A percentile compares a stretch with the other conserved stretches of the same genome.
These are phyloP conservation scores for Diplodia mutila DNA, from an alignment of 2,329 filamentous ascomycete genomes.

Conservation along the genomic window DNA sequence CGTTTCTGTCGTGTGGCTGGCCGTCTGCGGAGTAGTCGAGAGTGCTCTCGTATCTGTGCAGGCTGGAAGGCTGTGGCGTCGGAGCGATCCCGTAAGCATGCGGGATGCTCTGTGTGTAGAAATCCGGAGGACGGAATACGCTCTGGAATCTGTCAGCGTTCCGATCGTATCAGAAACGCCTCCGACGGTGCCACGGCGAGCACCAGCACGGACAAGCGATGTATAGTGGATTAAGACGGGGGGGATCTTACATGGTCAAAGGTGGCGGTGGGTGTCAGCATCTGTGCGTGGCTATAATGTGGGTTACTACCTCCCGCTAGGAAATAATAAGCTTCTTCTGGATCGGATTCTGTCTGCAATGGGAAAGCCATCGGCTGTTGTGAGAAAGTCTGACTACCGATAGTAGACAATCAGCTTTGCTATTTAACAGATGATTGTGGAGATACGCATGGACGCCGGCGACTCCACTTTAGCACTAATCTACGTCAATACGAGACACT, in stretches of 20 bases:
- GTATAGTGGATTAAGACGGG: background rate
- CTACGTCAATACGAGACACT: background rate
- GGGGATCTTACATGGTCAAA: background rate
- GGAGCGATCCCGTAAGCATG: too few relatives aligned
- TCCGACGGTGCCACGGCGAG: too few relatives aligned
- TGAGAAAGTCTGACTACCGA: background rate
- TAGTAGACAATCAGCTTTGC: background rate
- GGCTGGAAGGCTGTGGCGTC: too few relatives aligned
- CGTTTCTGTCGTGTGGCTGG: background rate
- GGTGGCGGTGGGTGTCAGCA: background rate
- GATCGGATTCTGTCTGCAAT: background rate
- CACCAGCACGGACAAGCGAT: background rate
- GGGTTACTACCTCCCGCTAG: background rate
- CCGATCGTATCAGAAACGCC: too few relatives aligned
- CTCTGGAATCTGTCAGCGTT: too few relatives aligned
- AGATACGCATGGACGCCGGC: background rate
- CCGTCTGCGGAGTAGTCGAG: too few relatives aligned
- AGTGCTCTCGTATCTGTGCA: too few relatives aligned
- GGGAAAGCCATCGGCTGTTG: background rate
- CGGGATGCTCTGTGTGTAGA: too few relatives aligned
- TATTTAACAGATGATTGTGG: background rate
- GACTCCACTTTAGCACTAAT: background rate
- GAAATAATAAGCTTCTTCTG: background rate
- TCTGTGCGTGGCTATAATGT: background rate
- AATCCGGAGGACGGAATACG: too few relatives aligned